Conservation (phyloP, 164 flowering plant genomes). For the Cinnamomum chago region DNA sequence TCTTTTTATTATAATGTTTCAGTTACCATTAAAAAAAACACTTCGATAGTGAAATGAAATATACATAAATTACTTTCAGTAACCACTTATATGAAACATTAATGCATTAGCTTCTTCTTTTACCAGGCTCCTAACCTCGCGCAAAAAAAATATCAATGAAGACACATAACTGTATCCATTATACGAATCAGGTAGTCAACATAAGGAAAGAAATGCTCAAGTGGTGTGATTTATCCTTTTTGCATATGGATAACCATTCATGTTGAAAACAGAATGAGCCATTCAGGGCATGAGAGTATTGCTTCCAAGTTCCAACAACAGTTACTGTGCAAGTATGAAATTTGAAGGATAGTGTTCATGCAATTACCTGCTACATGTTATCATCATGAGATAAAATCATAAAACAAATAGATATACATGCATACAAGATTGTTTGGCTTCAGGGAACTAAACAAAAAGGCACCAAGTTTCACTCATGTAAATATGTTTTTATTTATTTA, state of each 20-base stretch:
- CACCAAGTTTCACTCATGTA: no score
- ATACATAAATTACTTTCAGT: background rate
- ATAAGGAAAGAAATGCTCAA: constrained; percentile 62
- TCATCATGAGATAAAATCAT: background rate
- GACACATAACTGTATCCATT: constrained; percentile 1
- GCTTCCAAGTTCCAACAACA: constrained; percentile 99
- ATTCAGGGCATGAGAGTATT: constrained; percentile 78
- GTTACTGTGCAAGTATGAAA: constrained; percentile 96
- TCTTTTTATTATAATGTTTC: no score
- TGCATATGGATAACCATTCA: constrained; percentile 87
- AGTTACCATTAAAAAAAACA: no score
- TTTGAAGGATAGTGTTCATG: constrained; percentile 41
- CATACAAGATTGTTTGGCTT: no score
- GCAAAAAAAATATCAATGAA: constrained; percentile 15
- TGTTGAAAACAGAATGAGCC: constrained; percentile 91
- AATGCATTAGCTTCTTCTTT: constrained; percentile 23
- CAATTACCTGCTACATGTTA: background rate
- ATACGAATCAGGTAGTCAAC: constrained; percentile 23
- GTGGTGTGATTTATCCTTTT: constrained; percentile 96
- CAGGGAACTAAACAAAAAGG: no score
- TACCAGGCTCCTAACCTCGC: constrained; percentile 25
- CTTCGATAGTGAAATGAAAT: no score
- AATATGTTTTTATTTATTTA: no score
- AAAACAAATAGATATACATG: background rate
- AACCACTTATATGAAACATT: constrained; percentile 19